These are phyloP conservation scores for Basidiobolus meristosporus DNA, from an alignment of 371 early-diverging fungal genomes.

Conservation along the genomic window DNA sequence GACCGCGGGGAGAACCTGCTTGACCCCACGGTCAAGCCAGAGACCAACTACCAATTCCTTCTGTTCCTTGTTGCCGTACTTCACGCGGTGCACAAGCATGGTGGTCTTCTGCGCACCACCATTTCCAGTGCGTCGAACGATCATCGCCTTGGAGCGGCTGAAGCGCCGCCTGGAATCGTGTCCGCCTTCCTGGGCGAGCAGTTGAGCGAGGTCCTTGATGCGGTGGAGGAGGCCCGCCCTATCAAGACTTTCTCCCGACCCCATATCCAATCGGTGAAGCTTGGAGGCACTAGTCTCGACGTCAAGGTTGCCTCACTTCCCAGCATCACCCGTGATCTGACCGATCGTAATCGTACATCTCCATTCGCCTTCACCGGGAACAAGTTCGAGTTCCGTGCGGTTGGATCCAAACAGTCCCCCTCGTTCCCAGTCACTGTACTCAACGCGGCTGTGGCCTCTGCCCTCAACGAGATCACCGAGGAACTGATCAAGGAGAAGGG, in stretches of 20 bases:
- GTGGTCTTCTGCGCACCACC: slow-evolving; percentile 68
- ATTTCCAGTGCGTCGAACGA: slow-evolving; percentile 90
- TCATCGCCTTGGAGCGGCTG: slow-evolving; percentile 93
- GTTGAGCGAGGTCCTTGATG: slow-evolving; percentile 77
- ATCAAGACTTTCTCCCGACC: slow-evolving; percentile 64
- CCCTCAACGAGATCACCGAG: slow-evolving; percentile 50
- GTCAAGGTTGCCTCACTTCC: slow-evolving; percentile 88
- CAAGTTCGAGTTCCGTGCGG: slow-evolving; percentile 99
- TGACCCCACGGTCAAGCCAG: slow-evolving; percentile 81
- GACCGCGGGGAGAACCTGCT: slow-evolving; percentile 88
- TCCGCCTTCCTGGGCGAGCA: slow-evolving; percentile 93
- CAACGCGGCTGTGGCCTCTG: slow-evolving; percentile 81
- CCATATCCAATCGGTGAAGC: slow-evolving; percentile 70
- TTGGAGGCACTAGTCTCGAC: slow-evolving; percentile 88
- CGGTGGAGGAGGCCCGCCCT: slow-evolving; percentile 73
- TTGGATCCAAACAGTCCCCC: slow-evolving; percentile 93
- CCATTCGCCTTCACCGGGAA: too few species aligned
- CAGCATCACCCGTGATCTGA: slow-evolving; percentile 81
- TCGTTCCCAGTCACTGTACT: slow-evolving; percentile 86
- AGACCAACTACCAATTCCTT: slow-evolving; percentile 91
- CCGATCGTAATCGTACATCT: slow-evolving; percentile 97
- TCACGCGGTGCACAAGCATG: slow-evolving; percentile 79
- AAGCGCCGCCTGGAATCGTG: slow-evolving; percentile 95
- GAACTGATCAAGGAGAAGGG: slow-evolving; percentile 60
- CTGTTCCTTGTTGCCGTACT: slow-evolving; percentile 78